phyloP scores from a whole-genome alignment of 208 protist species.

The Leishmania turanica region DNA sequence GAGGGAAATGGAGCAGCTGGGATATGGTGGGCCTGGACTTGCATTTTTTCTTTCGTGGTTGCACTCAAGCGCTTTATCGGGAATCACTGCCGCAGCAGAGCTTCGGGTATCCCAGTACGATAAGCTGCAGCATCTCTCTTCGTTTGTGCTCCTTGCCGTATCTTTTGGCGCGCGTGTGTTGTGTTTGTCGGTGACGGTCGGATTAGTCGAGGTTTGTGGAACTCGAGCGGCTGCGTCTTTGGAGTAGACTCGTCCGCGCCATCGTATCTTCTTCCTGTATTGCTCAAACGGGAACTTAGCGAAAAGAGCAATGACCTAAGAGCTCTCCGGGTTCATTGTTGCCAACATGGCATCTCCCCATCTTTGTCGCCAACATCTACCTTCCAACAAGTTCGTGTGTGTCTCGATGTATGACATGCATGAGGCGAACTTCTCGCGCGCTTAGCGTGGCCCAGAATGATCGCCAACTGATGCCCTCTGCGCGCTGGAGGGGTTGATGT shows the following conservation, averaged over 20 bases:
- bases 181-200: neutral
- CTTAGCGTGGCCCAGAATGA: neutral
- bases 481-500: neutral
- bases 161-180: neutral
- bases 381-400: neutral
- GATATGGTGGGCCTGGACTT: neutral
- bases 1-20: neutral
- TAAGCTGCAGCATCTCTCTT: neutral
- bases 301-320: neutral
- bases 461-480: neutral
- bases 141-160: neutral
- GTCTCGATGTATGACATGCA: neutral
- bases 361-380: neutral
- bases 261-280: constrained; percentile 4
- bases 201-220: neutral
- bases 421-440: neutral
- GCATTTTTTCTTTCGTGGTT: constrained; percentile 4
- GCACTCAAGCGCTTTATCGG: constrained; percentile 1
- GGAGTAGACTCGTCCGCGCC: neutral
- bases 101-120: neutral
- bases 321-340: neutral
- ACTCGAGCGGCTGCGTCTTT: neutral
- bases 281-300: neutral
- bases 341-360: neutral
- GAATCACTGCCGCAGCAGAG: neutral